Base-by-base conservation (phyloP, 1,139 yeast species). In the Meyerozyma smithsonii region DNA sequence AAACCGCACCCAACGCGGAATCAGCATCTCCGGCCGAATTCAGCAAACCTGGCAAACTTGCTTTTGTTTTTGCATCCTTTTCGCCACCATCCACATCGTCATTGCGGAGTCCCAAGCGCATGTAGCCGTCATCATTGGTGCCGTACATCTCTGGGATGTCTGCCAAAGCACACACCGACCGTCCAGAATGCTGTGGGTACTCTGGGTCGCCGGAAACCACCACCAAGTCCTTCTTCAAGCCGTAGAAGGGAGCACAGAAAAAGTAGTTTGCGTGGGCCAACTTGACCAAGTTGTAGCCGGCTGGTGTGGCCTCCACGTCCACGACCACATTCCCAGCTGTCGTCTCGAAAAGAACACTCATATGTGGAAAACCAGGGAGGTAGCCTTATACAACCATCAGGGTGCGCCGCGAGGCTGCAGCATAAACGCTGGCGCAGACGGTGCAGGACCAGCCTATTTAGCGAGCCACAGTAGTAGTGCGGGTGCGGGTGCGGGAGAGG, bases 271-370 rank as follows among this genome's bases (percentile, higher is more conserved):
- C 49, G 47, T 74, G 69, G 58, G 85, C 79, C 12, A 80, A 64
- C 46, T 78, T 74, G 36, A 81, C 45, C 51, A 81, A 81, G 48
- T 77, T 77, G 39, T 49, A 48, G 1, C 73, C 74, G 3, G 69
- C 64, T 3, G 56, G 51, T 8, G 68, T 56, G 4, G 50, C 45
- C 35, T 58, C 52, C 20, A 81, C 53, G 49, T 81, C 88, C n/a
- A 81, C 55, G 10, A 78, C 82, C 12, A 81, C 37, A 46, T 55
- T 59, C 43, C 81, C 84, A 28, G 53, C 56, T 2, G 79, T 71
- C 0, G 85, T 79, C 49, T 80, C 85, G 10, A 79, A 39, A 26
- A 80, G 50, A 4, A 79, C 80, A 50, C 84, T 77, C 84, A 79
- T 79, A 19, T 30, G 37, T 20, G 17, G 4, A 30, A 10, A 16